Conservation (phyloP, 345 rosid species). For the Camelina hispida region DNA sequence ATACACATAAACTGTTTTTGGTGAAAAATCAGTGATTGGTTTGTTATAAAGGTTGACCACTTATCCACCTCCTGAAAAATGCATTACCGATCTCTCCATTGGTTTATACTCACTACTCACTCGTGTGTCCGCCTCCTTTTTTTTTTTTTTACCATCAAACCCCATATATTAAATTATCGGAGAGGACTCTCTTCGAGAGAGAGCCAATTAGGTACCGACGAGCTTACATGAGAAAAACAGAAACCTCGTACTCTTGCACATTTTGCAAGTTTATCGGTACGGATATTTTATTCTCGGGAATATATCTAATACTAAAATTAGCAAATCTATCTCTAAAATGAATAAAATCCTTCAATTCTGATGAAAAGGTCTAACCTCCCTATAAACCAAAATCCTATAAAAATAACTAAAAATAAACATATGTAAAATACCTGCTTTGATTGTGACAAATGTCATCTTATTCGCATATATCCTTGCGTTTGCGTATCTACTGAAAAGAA, state of each 20-base stretch:
- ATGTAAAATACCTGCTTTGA: slow-evolving; percentile 48
- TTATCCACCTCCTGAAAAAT: slow-evolving; percentile 40
- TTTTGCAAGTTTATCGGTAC: no score
- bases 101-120: slow-evolving; percentile 46
- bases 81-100: slow-evolving; percentile 51
- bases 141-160: no score
- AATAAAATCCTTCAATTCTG: no score
- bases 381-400: slow-evolving; percentile 30
- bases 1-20: neutral
- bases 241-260: no score
- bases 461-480: slow-evolving; percentile 63
- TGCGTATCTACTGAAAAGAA: slow-evolving; percentile 49
- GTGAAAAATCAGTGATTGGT: neutral
- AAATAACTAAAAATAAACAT: neutral
- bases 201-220: no score
- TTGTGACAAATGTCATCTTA: slow-evolving; percentile 67
- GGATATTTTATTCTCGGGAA: no score
- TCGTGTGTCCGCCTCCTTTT: slow-evolving; percentile 68
- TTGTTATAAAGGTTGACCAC: slow-evolving; percentile 28
- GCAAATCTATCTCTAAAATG: no score
- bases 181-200: no score
- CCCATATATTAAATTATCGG: no score
- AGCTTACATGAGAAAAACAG: no score
- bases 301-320: no score
- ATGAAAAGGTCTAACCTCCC: no score